phyloP scores from a whole-genome alignment of 2,329 filamentous ascomycete species.

The Drechslerella dactyloides region DNA sequence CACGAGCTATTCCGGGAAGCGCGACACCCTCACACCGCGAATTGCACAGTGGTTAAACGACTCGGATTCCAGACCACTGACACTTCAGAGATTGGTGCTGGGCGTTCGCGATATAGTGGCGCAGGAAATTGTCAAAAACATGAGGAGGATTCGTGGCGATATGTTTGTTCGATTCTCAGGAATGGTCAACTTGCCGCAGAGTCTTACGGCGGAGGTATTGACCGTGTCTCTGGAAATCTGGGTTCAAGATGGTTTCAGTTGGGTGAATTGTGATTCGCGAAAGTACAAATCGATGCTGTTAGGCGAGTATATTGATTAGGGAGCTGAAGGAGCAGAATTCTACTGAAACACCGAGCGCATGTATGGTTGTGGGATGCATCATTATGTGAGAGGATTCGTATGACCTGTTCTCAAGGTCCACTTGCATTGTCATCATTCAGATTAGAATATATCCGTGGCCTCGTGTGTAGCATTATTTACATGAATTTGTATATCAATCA shows the following conservation, averaged over 20 bases:
- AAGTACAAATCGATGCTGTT: neutral
- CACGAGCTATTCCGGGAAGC: neutral
- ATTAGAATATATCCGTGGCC: neutral
- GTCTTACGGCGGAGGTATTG: neutral
- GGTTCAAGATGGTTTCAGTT: slow-evolving; percentile 10
- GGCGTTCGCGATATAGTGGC: neutral
- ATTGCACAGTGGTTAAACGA: neutral
- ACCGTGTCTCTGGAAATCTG: slow-evolving; percentile 12
- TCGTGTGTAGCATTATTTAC: neutral
- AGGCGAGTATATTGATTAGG: neutral
- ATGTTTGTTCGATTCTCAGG: slow-evolving; percentile 19
- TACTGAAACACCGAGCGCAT: too few species aligned
- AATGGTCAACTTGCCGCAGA: slow-evolving; percentile 4
- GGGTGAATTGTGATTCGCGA: slow-evolving; percentile 1
- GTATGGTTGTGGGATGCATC: too few species aligned
- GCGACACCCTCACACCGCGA: neutral
- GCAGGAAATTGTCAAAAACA: neutral
- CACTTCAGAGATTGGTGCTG: slow-evolving; percentile 4
- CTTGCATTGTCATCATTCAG: neutral
- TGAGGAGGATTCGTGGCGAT: neutral
- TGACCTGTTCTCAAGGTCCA: too few species aligned
- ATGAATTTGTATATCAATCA: too few species aligned
- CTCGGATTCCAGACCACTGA: neutral
- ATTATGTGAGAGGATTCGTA: too few species aligned
- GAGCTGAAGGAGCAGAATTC: neutral